Evolutionary conservation across 2,329 filamentous ascomycete genomes (phyloP), one percentile per base, ranked within the genome.

Genomic region (Beauveria scarabaeidicola): DNA sequence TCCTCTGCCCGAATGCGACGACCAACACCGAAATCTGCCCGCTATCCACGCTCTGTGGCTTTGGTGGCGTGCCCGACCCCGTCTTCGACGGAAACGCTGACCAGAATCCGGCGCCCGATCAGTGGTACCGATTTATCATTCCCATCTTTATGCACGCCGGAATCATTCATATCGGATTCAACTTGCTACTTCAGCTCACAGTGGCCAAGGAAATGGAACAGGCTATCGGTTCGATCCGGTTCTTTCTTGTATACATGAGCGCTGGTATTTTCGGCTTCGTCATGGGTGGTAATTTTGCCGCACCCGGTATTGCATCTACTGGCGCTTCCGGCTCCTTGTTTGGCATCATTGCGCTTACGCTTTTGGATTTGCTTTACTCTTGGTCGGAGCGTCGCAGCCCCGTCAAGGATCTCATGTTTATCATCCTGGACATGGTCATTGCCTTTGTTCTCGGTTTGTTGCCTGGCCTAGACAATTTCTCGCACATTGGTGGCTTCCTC

Each of bases 131-230:
- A 62, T 97, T 99, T 77, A 97, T 99, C 69, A 77, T 88, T 1
- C 93, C 94, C 43, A 97, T 99, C 63, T 99, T 99, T 76, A 78
- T 99, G 67, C 94, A 99, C 69, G 91, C 91, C 1, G 94, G 94
- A 15, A 75, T 99, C 59, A 87, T 99, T 63, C 94, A 99, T 70
- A 97, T 99, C 61, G 90, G 85, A 17, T 97, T 97, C 81, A 99
- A 99, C 74, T 81, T 99, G 74, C 81, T 97, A 8, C 81, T 97
- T 23, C 94, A 99, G 72, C 75, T 97, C 68, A 95, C 90, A 0
- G 83, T 97, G 59, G 94, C 89, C 32, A 86, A 88, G 44, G 94
- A 99, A 67, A 96, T 99, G 84, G 94, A 99, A 72, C 83, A 86
- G 65, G 84, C 88, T 56, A 96, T 99, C 66, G 94, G 94, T 3